A percentile compares a stretch with the other conserved stretches of the same genome.
Conservation (phyloP, 345 rosid species). For the Gossypium longicalyx region DNA sequence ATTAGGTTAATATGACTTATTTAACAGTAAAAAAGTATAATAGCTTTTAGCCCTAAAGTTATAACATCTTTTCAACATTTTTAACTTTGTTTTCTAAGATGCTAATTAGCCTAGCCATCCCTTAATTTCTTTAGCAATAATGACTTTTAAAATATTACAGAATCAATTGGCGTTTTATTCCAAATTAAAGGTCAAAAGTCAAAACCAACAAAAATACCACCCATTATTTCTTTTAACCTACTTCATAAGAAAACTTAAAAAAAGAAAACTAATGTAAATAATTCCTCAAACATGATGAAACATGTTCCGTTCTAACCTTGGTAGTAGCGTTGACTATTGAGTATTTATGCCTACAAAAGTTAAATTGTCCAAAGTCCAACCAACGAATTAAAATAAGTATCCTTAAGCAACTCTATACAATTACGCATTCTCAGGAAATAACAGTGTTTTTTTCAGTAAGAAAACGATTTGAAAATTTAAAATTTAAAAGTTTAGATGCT, state of each 20-base stretch:
- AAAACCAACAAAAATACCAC: constrained; percentile 1
- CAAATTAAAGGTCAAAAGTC: background rate
- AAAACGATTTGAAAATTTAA: too few species aligned
- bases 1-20: too few species aligned
- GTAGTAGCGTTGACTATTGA: background rate
- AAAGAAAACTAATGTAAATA: background rate
- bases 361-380: background rate
- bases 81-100: background rate
- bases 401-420: background rate
- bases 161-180: background rate
- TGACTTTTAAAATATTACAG: background rate
- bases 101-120: background rate
- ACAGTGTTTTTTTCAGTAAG: background rate
- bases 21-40: too few species aligned
- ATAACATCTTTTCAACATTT: background rate
- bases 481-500: too few species aligned
- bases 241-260: background rate
- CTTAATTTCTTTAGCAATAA: background rate
- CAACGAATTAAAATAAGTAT: background rate
- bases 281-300: background rate
- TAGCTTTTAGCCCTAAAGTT: background rate
- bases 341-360: background rate
- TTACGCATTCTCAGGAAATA: background rate
- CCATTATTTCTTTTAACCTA: constrained; percentile 1
- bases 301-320: background rate